Percentiles rank a stretch among this genome's conserved stretches.
Evolutionary conservation across 192 early-diverging fungal species (phyloP).

Genomic region (Rhizophlyctis rosea): DNA sequence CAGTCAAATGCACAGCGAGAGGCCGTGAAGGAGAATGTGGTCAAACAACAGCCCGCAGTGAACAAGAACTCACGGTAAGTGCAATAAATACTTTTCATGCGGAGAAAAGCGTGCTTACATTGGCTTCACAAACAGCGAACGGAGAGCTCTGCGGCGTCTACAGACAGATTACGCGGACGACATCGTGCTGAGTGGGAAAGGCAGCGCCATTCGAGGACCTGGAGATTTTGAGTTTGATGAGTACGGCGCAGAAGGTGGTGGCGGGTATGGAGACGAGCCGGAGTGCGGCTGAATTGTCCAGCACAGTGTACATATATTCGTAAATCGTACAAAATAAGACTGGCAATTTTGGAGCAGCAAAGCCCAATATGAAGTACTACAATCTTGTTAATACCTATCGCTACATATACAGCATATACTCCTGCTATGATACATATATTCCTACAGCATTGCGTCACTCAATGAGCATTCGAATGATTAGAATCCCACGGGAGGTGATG

Average conservation of each 20-base stretch:
- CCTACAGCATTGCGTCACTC: no score
- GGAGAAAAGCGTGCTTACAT: conserved; percentile 1
- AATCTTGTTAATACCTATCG: no score
- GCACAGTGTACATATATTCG: no score
- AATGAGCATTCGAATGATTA: no score
- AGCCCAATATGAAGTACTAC: no score
- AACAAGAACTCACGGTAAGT: conserved; percentile 1
- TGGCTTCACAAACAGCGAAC: conserved; percentile 1
- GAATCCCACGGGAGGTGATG: no score
- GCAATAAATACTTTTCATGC: conserved; percentile 7
- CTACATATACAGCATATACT: no score
- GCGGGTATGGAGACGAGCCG: conserved; percentile 25
- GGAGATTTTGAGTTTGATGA: conserved; percentile 22
- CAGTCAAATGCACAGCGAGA: not conserved
- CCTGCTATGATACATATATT: no score
- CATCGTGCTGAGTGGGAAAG: not conserved
- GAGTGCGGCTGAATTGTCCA: conserved; percentile 31
- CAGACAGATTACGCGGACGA: conserved; percentile 5
- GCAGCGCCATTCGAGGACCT: conserved; percentile 7
- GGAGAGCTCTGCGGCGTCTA: not conserved
- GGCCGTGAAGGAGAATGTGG: not conserved
- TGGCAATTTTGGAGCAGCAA: no score
- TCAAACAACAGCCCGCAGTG: not conserved
- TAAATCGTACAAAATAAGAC: no score
- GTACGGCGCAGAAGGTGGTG: conserved; percentile 12